Base-by-base conservation (phyloP, 768 basidiomycete species). In the Boletus vinaceobasis region DNA sequence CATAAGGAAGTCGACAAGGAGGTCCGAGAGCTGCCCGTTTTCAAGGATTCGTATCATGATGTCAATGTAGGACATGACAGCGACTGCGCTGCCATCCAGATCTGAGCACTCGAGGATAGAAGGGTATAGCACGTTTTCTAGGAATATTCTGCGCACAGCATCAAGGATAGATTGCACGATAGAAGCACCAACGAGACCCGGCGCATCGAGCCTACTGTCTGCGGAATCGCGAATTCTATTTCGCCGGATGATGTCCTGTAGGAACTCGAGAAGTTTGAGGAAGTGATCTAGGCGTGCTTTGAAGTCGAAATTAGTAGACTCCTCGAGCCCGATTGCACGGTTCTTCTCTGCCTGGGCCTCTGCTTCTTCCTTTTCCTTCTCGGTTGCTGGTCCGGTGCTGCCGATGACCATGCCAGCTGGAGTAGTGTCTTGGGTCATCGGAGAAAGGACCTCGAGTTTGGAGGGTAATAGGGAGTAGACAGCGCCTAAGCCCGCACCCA, bases 21-120 rank as follows among this genome's bases (percentile, higher is more conserved):
- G 76, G 43, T 87, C 82, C 15, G 81, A 82, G 38, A 96, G 78
- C 47, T 79, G 81, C 1, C 86, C 87, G 23, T 82, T 77, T 35
- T 82, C 78, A 6, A 95, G 77, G 0, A 87, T 90, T 53, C 84
- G 80, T 49, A 93, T 78, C 79, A 93, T 88, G 63, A 92, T 82
- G 60, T 97, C 93, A 59, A 98, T 85, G 67, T 98, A 98, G 15
- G 90, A 92, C 82, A 98, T 85, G 51, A 98, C 94, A 10, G 96
- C 94, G 2, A 97, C 88, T 0, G 94, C 90, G 57, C 93, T 96
- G n/a, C 96, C 96, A 67, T 98, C 96, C 5, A 78, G 66, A 56
- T 92, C 90, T 0, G 94, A 94, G 71, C 93, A 95, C 67, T 98
- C 95, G 45, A 97, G 77, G 48, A 98, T 83, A 10, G 93, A 91